Percentiles rank a stretch among this genome's conserved stretches.
Evolutionary conservation across 768 basidiomycete genomes (phyloP).

Genomic region (Podaxis sp.): DNA sequence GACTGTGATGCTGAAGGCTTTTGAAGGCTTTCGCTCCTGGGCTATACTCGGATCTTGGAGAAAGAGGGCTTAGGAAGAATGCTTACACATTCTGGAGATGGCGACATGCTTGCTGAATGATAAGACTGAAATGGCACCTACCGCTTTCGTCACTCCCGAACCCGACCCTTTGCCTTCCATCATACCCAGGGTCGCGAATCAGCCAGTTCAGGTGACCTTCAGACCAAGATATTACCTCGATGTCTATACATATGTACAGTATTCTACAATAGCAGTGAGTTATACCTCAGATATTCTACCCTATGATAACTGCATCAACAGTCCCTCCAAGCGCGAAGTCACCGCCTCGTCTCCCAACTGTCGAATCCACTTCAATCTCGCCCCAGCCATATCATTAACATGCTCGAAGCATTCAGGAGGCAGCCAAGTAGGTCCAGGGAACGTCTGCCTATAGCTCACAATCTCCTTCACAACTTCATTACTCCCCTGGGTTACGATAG

Average conservation of each 20-base stretch:
- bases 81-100: conserved; percentile 14
- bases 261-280: not conserved
- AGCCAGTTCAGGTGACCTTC: not conserved
- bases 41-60: not conserved
- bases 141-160: conserved; percentile 8
- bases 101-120: conserved; percentile 16
- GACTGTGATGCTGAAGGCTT: not conserved
- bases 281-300: not conserved
- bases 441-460: conserved; percentile 54
- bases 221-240: not conserved
- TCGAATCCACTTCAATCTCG: conserved; percentile 25
- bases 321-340: conserved; percentile 2
- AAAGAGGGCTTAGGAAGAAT: not conserved
- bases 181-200: not conserved
- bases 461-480: conserved; percentile 50
- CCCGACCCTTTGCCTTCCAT: not conserved
- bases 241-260: not conserved
- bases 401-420: conserved; percentile 53
- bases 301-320: not conserved
- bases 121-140: not conserved
- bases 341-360: conserved; percentile 2
- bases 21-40: not conserved
- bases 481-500: conserved; percentile 51
- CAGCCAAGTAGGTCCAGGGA: conserved; percentile 33
- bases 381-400: conserved; percentile 21